These are phyloP conservation scores for Elongisporangium anandrum DNA, from an alignment of 352 stramenopile genomes.

Conservation along the genomic window DNA sequence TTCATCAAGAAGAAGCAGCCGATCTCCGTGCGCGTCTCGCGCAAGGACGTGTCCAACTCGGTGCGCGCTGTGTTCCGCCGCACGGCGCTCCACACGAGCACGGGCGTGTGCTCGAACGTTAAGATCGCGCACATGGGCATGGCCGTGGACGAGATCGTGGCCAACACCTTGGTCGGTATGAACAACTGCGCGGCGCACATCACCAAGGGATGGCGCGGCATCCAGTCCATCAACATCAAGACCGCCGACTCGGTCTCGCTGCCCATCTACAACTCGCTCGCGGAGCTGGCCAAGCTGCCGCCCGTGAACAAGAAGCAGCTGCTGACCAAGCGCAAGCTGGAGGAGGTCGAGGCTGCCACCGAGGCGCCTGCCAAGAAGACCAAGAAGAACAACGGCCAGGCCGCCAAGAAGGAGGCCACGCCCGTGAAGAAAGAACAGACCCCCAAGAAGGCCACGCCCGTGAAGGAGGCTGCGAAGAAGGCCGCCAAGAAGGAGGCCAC, in stretches of 20 bases:
- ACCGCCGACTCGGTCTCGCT: slow-evolving; percentile 83
- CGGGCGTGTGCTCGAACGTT: slow-evolving; percentile 87
- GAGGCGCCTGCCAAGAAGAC: slow-evolving; percentile 13
- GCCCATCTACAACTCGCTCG: slow-evolving; percentile 87
- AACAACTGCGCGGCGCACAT: slow-evolving; percentile 76
- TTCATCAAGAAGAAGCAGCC: slow-evolving; percentile 82
- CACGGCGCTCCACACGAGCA: slow-evolving; percentile 84
- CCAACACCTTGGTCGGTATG: slow-evolving; percentile 72
- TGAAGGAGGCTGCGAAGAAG: slow-evolving; percentile 18
- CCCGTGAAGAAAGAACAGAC: slow-evolving; percentile 8
- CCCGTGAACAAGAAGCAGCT: slow-evolving; percentile 41
- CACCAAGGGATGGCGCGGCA: slow-evolving; percentile 87
- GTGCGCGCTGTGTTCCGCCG: slow-evolving; percentile 43
- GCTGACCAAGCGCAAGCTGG: slow-evolving; percentile 63
- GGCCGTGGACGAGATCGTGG: slow-evolving; percentile 57
- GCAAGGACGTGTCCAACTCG: slow-evolving; percentile 42
- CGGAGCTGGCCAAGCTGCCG: slow-evolving; percentile 57
- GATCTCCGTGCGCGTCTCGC: slow-evolving; percentile 66
- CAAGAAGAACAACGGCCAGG: slow-evolving; percentile 8
- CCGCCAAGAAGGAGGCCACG: slow-evolving; percentile 11
- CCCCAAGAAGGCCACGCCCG: slow-evolving; percentile 10
- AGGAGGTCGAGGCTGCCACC: slow-evolving; percentile 32
- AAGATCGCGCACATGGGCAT: slow-evolving; percentile 75
- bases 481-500: slow-evolving; percentile 3
- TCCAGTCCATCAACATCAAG: slow-evolving; percentile 92